Evolutionary conservation across 2,329 filamentous ascomycete species (phyloP).

Genomic region (Lachnellula cervina): DNA sequence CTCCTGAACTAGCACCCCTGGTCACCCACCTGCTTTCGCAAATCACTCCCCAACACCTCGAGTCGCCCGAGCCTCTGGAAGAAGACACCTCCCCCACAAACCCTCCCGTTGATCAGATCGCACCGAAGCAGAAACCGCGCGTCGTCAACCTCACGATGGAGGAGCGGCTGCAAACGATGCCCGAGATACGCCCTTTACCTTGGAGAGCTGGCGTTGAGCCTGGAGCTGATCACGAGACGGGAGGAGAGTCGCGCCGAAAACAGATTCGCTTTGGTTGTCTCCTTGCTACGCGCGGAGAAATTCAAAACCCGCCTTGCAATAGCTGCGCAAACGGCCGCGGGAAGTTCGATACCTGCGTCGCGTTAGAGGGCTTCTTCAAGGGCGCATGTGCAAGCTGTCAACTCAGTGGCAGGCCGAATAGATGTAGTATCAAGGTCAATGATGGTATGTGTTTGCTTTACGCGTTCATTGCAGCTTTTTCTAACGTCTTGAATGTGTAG

Average conservation of each 20-base stretch:
- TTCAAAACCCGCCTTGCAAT: slow-evolving; percentile 23
- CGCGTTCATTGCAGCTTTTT: neutral
- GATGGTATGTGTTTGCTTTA: slow-evolving; percentile 23
- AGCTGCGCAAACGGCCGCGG: slow-evolving; percentile 30
- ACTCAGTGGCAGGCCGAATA: slow-evolving; percentile 29
- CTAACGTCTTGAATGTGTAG: neutral
- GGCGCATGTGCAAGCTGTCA: slow-evolving; percentile 32
- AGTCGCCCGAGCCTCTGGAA: slow-evolving; percentile 24
- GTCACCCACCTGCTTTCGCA: slow-evolving; percentile 19
- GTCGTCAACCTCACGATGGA: slow-evolving; percentile 25
- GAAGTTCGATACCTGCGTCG: slow-evolving; percentile 30
- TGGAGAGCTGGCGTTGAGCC: slow-evolving; percentile 29
- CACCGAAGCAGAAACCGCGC: slow-evolving; percentile 9
- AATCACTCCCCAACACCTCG: slow-evolving; percentile 23
- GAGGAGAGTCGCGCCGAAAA: slow-evolving; percentile 30
- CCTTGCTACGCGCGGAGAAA: slow-evolving; percentile 28
- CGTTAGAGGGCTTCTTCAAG: slow-evolving; percentile 31
- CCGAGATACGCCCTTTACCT: slow-evolving; percentile 26
- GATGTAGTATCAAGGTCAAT: slow-evolving; percentile 30
- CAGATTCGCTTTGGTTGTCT: slow-evolving; percentile 31
- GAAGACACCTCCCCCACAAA: slow-evolving; percentile 8
- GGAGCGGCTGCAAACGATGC: slow-evolving; percentile 29
- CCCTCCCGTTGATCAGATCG: slow-evolving; percentile 1
- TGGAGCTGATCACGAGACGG: slow-evolving; percentile 29
- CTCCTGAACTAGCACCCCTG: slow-evolving; percentile 14